Conservation (phyloP, 768 basidiomycete species). For the Tulasnella calospora region DNA sequence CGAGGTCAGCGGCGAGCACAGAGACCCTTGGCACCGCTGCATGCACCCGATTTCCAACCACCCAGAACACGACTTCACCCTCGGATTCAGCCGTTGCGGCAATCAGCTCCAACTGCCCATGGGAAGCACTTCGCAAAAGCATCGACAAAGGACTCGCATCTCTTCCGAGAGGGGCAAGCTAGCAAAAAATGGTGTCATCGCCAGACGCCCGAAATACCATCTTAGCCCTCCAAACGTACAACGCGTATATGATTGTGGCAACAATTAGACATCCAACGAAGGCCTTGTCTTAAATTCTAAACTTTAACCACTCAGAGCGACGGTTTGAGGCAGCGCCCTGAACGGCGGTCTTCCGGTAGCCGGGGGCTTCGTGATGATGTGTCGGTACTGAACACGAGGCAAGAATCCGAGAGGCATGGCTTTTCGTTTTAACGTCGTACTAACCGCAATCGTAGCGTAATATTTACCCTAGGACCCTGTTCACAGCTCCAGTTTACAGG, state of each 20-base stretch:
- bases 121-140: not conserved
- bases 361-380: slow-evolving; percentile 1
- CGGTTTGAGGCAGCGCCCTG: not conserved
- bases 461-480: not conserved
- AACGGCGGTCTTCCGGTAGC: slow-evolving; percentile 4
- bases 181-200: not conserved
- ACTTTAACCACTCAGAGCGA: slow-evolving; percentile 4
- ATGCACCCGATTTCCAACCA: not conserved
- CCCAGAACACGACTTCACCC: not conserved
- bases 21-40: not conserved
- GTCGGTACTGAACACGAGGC: slow-evolving; percentile 14
- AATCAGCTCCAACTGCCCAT: not conserved
- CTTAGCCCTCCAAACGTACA: not conserved
- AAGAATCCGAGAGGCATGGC: slow-evolving; percentile 11
- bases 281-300: not conserved
- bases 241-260: not conserved
- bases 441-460: slow-evolving; percentile 18
- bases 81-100: not conserved
- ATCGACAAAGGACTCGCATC: not conserved
- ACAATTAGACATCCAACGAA: not conserved
- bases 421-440: slow-evolving; percentile 11
- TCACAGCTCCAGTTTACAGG: not conserved
- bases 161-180: not conserved
- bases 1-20: not conserved
- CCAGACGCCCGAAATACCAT: not conserved